Evolutionary conservation across 345 rosid genomes (phyloP).

Genomic region (Hibiscus tridactylites): DNA sequence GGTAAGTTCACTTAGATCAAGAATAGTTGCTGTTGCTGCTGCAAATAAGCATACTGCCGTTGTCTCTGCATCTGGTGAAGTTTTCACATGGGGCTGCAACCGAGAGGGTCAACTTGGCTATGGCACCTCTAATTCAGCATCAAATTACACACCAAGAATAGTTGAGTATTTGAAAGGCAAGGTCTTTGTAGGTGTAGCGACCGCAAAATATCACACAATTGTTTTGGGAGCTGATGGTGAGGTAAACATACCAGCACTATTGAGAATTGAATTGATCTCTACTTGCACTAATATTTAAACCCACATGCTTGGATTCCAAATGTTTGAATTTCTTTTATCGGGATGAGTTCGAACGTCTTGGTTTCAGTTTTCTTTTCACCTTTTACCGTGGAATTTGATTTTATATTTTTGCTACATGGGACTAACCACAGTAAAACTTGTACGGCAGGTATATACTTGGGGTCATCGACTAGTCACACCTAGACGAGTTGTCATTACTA

Average conservation of each 20-base stretch:
- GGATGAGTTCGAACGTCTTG: constrained; percentile 12
- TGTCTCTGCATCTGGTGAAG: constrained; percentile 86
- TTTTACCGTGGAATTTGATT: not conserved
- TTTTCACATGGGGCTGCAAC: constrained; percentile 98
- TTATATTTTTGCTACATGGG: not conserved
- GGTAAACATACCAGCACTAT: constrained; percentile 29
- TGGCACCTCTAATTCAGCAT: constrained; percentile 97
- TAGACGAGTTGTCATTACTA: constrained; percentile 59
- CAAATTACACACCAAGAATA: constrained; percentile 85
- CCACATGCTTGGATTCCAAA: not conserved
- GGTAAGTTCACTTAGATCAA: constrained; percentile 66
- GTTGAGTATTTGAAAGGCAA: constrained; percentile 93
- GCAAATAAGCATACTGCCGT: constrained; percentile 95
- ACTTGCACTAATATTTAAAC: not conserved
- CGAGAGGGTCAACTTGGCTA: constrained; percentile 98
- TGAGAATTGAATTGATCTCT: not conserved
- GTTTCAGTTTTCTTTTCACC: not conserved
- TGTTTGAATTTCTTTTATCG: not conserved
- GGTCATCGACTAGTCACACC: constrained; percentile 97
- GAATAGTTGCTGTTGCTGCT: constrained; percentile 84
- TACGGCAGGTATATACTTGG: constrained; percentile 80
- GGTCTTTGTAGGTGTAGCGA: constrained; percentile 48
- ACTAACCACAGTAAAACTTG: not conserved
- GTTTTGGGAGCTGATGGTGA: constrained; percentile 81
- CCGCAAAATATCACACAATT: constrained; percentile 86